Base-by-base conservation (phyloP, 2,329 filamentous ascomycete genomes). In the Lachnellula hyalina region DNA sequence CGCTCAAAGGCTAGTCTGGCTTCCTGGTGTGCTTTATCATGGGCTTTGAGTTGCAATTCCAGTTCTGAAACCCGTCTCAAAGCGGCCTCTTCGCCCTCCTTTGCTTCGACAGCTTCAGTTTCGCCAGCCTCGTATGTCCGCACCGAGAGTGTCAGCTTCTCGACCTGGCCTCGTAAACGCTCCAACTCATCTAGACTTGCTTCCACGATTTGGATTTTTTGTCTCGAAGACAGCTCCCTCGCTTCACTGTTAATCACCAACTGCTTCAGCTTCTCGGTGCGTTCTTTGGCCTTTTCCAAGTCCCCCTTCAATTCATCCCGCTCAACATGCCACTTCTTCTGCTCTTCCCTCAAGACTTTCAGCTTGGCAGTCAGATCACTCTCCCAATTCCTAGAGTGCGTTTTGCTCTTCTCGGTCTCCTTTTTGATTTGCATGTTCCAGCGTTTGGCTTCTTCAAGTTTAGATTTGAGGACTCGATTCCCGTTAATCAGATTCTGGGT, bases 401-500 rank as follows among this genome's bases (percentile, higher is more conserved):
- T 83, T 35, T 88, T 83, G 45, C 86, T 85, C 62, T 84, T 86
- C 56, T 89, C 83, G 0, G 83, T 84, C 63, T 92, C 88, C 60
- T 83, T 87, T 64, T 84, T 86, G 49, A 86, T 79, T 65, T 88
- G 85, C 56, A 82, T 76, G 68, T 89, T 87, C 2, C 81, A 75
- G 62, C 85, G 83, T 64, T 88, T 89, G 1, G 86, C 84, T 53
- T 90, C 87, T 53, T 87, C 84, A 8, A 90, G 78, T 51, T 87
- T 85, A 52, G 83, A 82, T 68, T 86, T 89, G 32, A 93, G 73
- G 19, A 83, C 83, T 17, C 87, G 83, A 66, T 92, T 93, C 17
- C 81, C 84, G 63, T 90, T 86, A 60, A 93, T 82, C 3, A 94
- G 73, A 51, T 91, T 90, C 61, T 93, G 88, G 2, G 87, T 90